Evolutionary conservation across 148 eudicot genomes (phyloP).

Genomic region (Vaccinium myrtillus): DNA sequence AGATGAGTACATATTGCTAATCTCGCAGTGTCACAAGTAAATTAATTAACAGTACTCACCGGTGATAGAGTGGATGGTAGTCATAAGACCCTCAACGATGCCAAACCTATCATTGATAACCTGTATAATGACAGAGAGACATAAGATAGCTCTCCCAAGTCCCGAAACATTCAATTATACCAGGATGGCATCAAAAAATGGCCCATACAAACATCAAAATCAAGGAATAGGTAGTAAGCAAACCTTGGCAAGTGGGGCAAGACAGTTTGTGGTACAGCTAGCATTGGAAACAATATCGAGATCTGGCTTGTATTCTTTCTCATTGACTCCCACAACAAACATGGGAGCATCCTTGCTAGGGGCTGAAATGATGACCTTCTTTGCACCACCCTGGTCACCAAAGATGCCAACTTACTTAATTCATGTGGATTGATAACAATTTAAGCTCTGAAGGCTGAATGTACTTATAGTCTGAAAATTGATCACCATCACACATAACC

Average conservation of each 20-base stretch:
- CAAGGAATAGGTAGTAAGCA: neutral
- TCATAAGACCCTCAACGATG: conserved; percentile 72
- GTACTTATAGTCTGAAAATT: neutral
- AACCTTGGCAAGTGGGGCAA: conserved; percentile 51
- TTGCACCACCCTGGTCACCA: conserved; percentile 56
- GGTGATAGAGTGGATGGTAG: conserved; percentile 64
- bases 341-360: conserved; percentile 70
- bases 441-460: neutral
- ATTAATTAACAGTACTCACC: conserved; percentile 24
- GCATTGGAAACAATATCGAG: conserved; percentile 63
- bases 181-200: neutral
- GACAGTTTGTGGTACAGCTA: conserved; percentile 51
- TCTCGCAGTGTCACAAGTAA: neutral
- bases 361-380: conserved; percentile 63
- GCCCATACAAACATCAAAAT: neutral
- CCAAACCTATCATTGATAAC: conserved; percentile 65
- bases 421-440: neutral
- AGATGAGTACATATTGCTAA: neutral
- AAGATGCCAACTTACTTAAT: neutral
- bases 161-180: neutral
- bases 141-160: neutral
- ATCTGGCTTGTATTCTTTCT: conserved; percentile 58
- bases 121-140: conserved; percentile 19
- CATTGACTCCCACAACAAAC: conserved; percentile 77
- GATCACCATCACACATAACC: neutral